phyloP scores from a whole-genome alignment of 495 filamentous ascomycete genomes.

The Lichina pygmaea region DNA sequence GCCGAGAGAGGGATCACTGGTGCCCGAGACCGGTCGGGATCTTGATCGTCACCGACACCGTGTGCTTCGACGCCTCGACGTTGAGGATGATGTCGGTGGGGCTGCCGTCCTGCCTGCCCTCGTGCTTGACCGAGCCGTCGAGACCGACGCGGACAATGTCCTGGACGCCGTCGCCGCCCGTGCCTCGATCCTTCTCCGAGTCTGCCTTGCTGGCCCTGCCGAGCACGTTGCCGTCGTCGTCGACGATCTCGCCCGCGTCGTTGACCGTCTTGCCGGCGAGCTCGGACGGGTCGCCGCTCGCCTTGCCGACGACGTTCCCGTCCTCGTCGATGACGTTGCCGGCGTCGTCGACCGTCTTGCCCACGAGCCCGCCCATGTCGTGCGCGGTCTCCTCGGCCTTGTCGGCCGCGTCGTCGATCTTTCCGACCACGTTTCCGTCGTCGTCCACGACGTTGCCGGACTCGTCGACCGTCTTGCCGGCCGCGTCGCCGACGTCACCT shows the following conservation, averaged over 20 bases:
- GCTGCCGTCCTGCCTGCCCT: not conserved
- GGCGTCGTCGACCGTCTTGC: conserved; percentile 2
- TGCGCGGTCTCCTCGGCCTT: not conserved
- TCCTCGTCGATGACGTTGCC: conserved; percentile 12
- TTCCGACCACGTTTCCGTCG: not conserved
- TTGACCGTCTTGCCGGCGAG: conserved; percentile 14
- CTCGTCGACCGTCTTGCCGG: conserved; percentile 1
- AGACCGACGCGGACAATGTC: not conserved
- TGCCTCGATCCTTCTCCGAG: not conserved
- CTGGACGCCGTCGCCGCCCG: not conserved
- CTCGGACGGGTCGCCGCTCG: conserved; percentile 5
- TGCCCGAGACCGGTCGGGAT: not conserved
- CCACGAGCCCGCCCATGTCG: not conserved
- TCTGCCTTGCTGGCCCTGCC: conserved; percentile 9
- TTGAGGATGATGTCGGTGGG: conserved; percentile 1
- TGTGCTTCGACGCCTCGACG: not conserved
- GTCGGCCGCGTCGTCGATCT: not conserved
- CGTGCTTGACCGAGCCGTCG: not conserved
- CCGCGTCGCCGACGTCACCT: not conserved
- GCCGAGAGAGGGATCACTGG: not conserved
- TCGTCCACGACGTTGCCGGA: conserved; percentile 1
- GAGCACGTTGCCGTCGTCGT: conserved; percentile 17
- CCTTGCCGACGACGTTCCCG: conserved; percentile 1
- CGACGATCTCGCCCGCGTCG: conserved; percentile 16
- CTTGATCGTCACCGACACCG: not conserved